Evolutionary conservation across 768 basidiomycete genomes (phyloP).

Genomic region (Psilocybe tampanensis): DNA sequence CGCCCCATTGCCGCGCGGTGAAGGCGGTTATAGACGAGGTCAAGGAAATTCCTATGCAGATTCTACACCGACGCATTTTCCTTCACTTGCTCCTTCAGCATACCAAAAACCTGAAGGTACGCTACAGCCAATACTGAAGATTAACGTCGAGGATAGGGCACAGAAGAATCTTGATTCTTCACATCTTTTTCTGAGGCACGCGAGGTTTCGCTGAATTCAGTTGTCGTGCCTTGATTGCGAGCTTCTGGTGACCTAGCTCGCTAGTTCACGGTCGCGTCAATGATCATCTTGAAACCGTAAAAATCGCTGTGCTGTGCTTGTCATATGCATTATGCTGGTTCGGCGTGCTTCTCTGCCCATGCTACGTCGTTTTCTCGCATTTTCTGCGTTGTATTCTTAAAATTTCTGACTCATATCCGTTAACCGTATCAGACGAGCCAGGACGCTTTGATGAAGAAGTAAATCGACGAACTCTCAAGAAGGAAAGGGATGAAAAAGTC

Average conservation of each 20-base stretch:
- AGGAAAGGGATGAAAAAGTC: constrained; percentile 86
- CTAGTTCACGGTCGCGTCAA: constrained; percentile 15
- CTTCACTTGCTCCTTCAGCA: constrained; percentile 40
- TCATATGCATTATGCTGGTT: constrained; percentile 31
- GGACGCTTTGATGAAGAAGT: constrained; percentile 56
- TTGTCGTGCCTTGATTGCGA: constrained; percentile 49
- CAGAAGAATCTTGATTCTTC: constrained; percentile 19
- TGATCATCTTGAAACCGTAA: constrained; percentile 25
- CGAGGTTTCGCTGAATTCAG: constrained; percentile 46
- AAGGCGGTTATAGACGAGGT: constrained; percentile 50
- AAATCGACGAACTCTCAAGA: constrained; percentile 54
- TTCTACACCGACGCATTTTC: constrained; percentile 52
- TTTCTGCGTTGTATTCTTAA: constrained; percentile 32
- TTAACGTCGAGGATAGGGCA: constrained; percentile 42
- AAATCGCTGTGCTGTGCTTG: constrained; percentile 29
- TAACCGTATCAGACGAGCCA: constrained; percentile 64
- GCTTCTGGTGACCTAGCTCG: constrained; percentile 33
- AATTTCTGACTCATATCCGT: constrained; percentile 51
- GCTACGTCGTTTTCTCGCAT: constrained; percentile 49
- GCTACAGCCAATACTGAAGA: constrained; percentile 73
- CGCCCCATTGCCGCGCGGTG: constrained; percentile 44
- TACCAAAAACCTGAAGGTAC: constrained; percentile 85
- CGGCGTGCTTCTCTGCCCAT: constrained; percentile 41
- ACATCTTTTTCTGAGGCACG: constrained; percentile 45
- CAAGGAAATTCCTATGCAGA: constrained; percentile 58